Evolutionary conservation across 495 filamentous ascomycete genomes (phyloP), one percentile per base, ranked within the genome.

Genomic region (Niebla homalea): DNA sequence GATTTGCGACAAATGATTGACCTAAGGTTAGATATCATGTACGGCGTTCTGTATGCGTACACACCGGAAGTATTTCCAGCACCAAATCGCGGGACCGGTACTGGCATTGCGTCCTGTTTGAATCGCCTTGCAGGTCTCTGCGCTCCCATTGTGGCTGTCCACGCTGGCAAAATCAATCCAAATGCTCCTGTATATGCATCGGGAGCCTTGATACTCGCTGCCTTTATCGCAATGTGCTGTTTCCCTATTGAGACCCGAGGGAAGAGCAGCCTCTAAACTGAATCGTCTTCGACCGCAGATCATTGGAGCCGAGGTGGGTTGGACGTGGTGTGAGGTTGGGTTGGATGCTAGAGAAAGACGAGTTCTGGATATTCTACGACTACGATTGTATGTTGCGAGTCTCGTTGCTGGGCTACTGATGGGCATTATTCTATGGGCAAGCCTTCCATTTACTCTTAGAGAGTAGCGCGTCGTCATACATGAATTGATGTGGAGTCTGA

Each of bases 41-140:
- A 79, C 53, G 76, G 76, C 19, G 76, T 79, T 3, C 62, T 81
- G 7, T 80, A 78, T 57, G 73, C 73, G 36, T 77, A 77, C 58
- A 80, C 78, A 0, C 78, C 78, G 1, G 78, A 80, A 52, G 74
- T 79, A 14, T 78, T 80, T 64, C 75, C 78, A 0, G 74, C 74
- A 14, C 73, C 74, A 0, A 71, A 72, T 57, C 69, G 78, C 23
- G 78, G 78, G 14, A 78, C 75, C 1, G 78, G 72, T 4, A 76
- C 73, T 5, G 78, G 78, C 26, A 76, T 80, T 23, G 68, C 69
- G 12, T 74, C 71, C 50, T 73, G 71, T 50, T 55, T 81, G 49
- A 79, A 80, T 56, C 70, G 77, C 18, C 67, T 80, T 23, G 64
- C 70, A 2, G 77, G 78, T 46, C 68, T 81, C 8, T 75, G 71